Evolutionary conservation across 805 yeast species (phyloP).

Genomic region (Starmerella davenportii): DNA sequence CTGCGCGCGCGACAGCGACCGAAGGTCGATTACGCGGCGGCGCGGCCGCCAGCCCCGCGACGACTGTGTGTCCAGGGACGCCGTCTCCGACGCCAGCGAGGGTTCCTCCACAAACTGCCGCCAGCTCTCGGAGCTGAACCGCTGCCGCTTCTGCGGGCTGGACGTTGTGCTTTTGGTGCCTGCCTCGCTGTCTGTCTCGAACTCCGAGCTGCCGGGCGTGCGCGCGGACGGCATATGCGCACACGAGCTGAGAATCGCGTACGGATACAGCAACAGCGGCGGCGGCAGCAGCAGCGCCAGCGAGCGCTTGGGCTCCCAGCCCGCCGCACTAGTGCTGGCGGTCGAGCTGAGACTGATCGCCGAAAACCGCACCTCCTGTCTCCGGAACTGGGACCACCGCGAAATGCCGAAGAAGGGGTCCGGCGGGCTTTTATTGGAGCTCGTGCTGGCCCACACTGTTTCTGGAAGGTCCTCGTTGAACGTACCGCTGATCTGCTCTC

Average conservation of each 20-base stretch:
- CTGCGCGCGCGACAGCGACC: too few relatives aligned
- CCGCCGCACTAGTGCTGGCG: neutral
- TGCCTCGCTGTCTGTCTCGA: neutral
- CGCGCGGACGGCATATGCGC: too few relatives aligned
- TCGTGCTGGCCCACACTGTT: constrained; percentile 19
- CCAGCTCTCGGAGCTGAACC: neutral
- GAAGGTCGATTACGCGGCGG: neutral
- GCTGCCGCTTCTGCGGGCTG: neutral
- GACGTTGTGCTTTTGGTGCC: neutral
- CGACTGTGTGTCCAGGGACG: neutral
- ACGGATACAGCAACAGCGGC: neutral
- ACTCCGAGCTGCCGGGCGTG: neutral
- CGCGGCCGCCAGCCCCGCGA: neutral
- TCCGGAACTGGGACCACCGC: constrained; percentile 13
- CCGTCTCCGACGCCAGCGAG: neutral
- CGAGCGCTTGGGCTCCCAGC: neutral
- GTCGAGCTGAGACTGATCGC: neutral
- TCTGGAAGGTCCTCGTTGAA: constrained; percentile 23
- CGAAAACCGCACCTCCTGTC: neutral
- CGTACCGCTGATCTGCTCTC: constrained; percentile 17
- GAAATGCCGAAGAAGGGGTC: constrained; percentile 16
- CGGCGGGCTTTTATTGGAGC: constrained; percentile 11
- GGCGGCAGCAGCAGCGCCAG: neutral
- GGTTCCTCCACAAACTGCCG: neutral
- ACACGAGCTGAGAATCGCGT: neutral